These are phyloP conservation scores for Colletotrichum abscissum DNA, from an alignment of 2,329 filamentous ascomycete species.

Conservation along the genomic window DNA sequence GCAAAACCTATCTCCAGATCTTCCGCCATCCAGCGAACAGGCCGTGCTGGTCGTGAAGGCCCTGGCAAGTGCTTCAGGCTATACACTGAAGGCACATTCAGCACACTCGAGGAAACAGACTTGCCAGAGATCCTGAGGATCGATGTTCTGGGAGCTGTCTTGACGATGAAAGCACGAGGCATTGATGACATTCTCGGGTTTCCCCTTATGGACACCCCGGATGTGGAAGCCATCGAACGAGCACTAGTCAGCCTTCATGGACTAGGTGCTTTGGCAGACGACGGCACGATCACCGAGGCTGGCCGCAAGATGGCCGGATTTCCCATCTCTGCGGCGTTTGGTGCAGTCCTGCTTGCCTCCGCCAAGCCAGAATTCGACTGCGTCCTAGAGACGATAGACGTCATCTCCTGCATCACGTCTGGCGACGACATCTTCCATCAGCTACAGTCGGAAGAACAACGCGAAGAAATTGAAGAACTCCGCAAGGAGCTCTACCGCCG, in stretches of 20 bases:
- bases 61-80: slow-evolving; percentile 90
- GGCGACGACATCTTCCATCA: slow-evolving; percentile 73
- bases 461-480: slow-evolving; percentile 62
- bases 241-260: slow-evolving; percentile 84
- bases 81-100: slow-evolving; percentile 84
- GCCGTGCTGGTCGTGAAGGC: slow-evolving; percentile 92
- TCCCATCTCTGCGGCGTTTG: slow-evolving; percentile 84
- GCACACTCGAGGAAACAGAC: slow-evolving; percentile 76
- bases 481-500: slow-evolving; percentile 69
- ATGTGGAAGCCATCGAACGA: slow-evolving; percentile 81
- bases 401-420: slow-evolving; percentile 74
- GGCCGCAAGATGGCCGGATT: slow-evolving; percentile 85
- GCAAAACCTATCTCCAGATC: slow-evolving; percentile 93
- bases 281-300: slow-evolving; percentile 77
- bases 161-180: slow-evolving; percentile 94
- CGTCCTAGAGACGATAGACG: slow-evolving; percentile 85
- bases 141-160: slow-evolving; percentile 84
- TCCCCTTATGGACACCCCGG: slow-evolving; percentile 85
- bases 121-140: slow-evolving; percentile 91
- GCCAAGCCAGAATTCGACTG: slow-evolving; percentile 77
- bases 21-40: slow-evolving; percentile 89
- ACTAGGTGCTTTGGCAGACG: slow-evolving; percentile 79
- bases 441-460: slow-evolving; percentile 66
- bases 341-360: slow-evolving; percentile 85
- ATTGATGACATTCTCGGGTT: slow-evolving; percentile 85